These are phyloP conservation scores for Penicillium paneum DNA, from an alignment of 2,329 filamentous ascomycete species.

Conservation along the genomic window DNA sequence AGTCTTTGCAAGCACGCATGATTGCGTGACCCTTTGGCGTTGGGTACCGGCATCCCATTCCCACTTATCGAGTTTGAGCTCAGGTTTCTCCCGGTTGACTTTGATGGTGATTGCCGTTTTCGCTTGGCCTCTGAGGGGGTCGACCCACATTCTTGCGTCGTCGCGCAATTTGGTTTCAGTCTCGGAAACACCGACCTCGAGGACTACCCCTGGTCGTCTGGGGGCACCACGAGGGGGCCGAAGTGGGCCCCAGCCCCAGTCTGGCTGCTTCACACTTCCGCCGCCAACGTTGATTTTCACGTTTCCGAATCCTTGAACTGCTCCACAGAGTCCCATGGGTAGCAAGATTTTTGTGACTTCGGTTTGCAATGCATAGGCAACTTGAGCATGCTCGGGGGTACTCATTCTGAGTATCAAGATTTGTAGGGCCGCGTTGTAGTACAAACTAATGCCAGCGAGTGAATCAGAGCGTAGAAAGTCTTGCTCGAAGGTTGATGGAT, in stretches of 20 bases:
- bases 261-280: background rate
- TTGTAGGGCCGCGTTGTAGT: background rate
- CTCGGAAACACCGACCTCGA: background rate
- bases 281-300: background rate
- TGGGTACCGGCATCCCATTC: background rate
- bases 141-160: background rate
- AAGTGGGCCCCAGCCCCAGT: background rate
- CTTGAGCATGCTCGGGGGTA: background rate
- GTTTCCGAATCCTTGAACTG: background rate
- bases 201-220: background rate
- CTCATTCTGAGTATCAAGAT: background rate
- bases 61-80: background rate
- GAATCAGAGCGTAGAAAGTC: background rate
- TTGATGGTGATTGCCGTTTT: background rate
- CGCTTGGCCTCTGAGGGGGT: background rate
- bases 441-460: background rate
- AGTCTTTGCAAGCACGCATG: background rate
- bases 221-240: background rate
- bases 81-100: background rate
- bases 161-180: background rate
- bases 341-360: background rate
- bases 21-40: background rate
- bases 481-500: background rate
- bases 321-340: background rate
- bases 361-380: no score